Conservation (phyloP, 2,329 filamentous ascomycete genomes). For the Aspergillus neotritici region DNA sequence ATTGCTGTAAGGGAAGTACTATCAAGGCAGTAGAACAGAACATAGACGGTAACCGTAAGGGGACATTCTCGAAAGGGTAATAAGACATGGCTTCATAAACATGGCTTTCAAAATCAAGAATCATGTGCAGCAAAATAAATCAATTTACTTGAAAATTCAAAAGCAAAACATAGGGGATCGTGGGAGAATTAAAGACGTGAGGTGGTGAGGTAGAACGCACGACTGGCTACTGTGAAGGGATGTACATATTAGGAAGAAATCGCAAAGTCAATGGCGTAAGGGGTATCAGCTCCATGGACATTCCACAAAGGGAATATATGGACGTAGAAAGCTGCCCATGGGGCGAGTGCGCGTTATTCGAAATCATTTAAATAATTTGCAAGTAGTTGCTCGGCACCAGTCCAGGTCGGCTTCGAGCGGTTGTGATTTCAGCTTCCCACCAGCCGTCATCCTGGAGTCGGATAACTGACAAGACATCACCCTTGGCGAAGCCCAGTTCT, state of each 20-base stretch:
- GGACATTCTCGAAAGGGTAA: too few relatives aligned
- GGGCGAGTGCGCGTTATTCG: conserved; percentile 9
- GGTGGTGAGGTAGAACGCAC: too few relatives aligned
- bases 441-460: conserved; percentile 94
- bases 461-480: conserved; percentile 81
- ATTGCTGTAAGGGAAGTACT: too few relatives aligned
- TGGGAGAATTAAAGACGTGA: too few relatives aligned
- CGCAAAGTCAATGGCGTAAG: not conserved
- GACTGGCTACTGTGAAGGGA: not conserved
- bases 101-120: too few relatives aligned
- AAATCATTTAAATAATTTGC: conserved; percentile 48
- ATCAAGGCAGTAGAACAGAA: too few relatives aligned
- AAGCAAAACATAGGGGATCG: too few relatives aligned
- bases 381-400: conserved; percentile 64
- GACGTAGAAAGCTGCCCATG: conserved; percentile 21
- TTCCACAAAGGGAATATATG: conserved; percentile 8
- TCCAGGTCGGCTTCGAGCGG: conserved; percentile 44
- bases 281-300: conserved; percentile 20
- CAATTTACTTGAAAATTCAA: too few relatives aligned
- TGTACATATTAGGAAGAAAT: conserved; percentile 4
- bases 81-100: too few relatives aligned
- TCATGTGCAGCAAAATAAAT: too few relatives aligned
- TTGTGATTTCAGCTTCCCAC: conserved; percentile 95
- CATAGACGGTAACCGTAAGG: too few relatives aligned
- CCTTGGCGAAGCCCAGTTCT: conserved; percentile 87